phyloP scores from a whole-genome alignment of 1,284 basidiomycete species.

The Lentinula novae-zelandiae region DNA sequence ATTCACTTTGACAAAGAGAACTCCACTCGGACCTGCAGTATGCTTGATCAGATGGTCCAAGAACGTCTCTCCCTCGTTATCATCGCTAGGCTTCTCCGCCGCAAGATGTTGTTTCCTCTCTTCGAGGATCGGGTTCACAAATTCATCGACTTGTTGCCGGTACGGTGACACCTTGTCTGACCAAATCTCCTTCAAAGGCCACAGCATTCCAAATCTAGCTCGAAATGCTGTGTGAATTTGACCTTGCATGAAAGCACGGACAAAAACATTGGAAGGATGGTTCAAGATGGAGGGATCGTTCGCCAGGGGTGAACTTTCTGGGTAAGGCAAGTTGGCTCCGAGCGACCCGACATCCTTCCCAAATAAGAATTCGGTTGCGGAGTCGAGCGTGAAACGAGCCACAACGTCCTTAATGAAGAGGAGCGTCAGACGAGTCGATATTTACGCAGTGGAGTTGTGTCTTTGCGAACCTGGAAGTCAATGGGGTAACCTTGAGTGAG shows the following conservation, averaged over 20 bases:
- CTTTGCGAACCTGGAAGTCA: conserved; percentile 43
- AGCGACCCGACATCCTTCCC: conserved; percentile 32
- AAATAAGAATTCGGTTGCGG: conserved; percentile 43
- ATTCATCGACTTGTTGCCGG: conserved; percentile 27
- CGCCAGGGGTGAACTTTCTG: conserved; percentile 17
- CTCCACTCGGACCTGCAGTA: conserved; percentile 25
- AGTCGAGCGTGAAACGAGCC: conserved; percentile 42
- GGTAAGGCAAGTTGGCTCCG: conserved; percentile 30
- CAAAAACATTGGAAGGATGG: conserved; percentile 13
- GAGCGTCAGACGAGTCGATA: neutral
- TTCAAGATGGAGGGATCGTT: neutral
- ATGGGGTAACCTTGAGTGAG: conserved; percentile 39
- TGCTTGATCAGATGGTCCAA: conserved; percentile 36
- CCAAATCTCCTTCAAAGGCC: conserved; percentile 37
- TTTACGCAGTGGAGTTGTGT: conserved; percentile 20
- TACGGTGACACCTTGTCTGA: conserved; percentile 28
- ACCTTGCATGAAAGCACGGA: conserved; percentile 30
- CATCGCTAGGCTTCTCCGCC: conserved; percentile 8
- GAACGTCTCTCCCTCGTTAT: conserved; percentile 29
- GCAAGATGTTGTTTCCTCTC: conserved; percentile 17
- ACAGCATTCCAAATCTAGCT: conserved; percentile 24
- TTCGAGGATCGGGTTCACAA: conserved; percentile 41
- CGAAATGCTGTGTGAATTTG: conserved; percentile 25
- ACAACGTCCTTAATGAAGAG: conserved; percentile 30
- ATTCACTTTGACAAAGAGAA: neutral